Evolutionary conservation across 106 monocot species (phyloP).

Genomic region (Dioscorea zingiberensis): DNA sequence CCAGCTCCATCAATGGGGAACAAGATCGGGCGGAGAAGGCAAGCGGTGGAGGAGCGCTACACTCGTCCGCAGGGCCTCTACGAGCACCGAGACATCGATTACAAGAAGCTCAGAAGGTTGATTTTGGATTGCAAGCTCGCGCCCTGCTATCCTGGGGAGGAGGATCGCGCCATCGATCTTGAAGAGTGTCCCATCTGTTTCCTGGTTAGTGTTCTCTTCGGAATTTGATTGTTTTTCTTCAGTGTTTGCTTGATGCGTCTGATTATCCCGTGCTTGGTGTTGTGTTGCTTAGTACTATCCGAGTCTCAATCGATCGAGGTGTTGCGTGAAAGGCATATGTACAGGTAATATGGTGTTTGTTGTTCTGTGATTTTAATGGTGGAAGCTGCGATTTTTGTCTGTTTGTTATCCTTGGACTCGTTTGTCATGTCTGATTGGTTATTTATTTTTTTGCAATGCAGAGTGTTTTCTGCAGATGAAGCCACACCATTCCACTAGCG

Average conservation of each 20-base stretch:
- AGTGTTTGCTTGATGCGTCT: neutral
- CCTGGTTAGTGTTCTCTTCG: slow-evolving; percentile 36
- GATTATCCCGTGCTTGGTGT: neutral
- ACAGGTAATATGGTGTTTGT: slow-evolving; percentile 39
- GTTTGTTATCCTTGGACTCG: neutral
- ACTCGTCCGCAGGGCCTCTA: slow-evolving; percentile 83
- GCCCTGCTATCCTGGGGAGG: slow-evolving; percentile 73
- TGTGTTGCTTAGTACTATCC: slow-evolving; percentile 59
- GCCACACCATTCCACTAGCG: slow-evolving; percentile 57
- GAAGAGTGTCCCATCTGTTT: slow-evolving; percentile 96
- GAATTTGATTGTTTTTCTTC: neutral
- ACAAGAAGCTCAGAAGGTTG: slow-evolving; percentile 72
- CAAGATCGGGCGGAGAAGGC: slow-evolving; percentile 49
- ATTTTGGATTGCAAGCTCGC: slow-evolving; percentile 83
- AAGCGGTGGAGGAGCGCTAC: slow-evolving; percentile 67
- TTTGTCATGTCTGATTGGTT: neutral
- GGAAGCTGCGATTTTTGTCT: too few relatives aligned
- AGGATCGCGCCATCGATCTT: slow-evolving; percentile 49
- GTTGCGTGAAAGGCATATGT: slow-evolving; percentile 94
- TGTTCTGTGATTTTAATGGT: neutral
- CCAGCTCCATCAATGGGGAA: slow-evolving; percentile 41
- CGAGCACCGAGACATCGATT: slow-evolving; percentile 61
- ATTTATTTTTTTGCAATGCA: slow-evolving; percentile 17
- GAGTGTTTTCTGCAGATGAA: slow-evolving; percentile 98
- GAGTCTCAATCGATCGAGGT: slow-evolving; percentile 91